Evolutionary conservation across 2,329 filamentous ascomycete genomes (phyloP).

Genomic region (Coccinonectria pachysandricola): DNA sequence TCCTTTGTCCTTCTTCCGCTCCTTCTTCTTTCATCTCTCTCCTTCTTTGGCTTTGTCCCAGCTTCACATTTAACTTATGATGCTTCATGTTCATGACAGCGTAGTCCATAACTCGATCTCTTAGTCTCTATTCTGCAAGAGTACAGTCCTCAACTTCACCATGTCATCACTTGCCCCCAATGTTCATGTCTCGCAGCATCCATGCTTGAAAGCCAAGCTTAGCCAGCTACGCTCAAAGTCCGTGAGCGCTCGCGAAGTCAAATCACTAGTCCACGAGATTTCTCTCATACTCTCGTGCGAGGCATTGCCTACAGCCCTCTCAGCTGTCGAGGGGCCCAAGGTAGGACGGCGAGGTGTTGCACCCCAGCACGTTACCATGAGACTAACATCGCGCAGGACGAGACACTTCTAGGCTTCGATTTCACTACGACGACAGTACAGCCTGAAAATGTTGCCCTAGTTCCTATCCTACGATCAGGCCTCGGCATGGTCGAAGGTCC

Average conservation of each 20-base stretch:
- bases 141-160: conserved; percentile 4
- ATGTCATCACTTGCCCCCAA: conserved; percentile 42
- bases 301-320: conserved; percentile 58
- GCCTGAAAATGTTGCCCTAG: conserved; percentile 62
- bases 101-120: no score
- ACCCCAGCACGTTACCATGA: conserved; percentile 1
- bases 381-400: conserved; percentile 41
- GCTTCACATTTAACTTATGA: conserved; percentile 7
- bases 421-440: conserved; percentile 57
- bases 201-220: conserved; percentile 79
- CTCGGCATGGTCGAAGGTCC: conserved; percentile 80
- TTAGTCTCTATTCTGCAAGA: conserved; percentile 3
- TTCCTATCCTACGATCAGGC: conserved; percentile 88
- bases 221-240: conserved; percentile 72
- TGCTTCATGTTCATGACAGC: conserved; percentile 17
- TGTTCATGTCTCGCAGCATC: conserved; percentile 74
- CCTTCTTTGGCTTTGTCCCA: conserved; percentile 18
- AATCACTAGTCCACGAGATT: conserved; percentile 77
- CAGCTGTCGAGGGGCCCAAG: conserved; percentile 46
- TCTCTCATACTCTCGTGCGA: conserved; percentile 72
- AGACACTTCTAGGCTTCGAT: conserved; percentile 67
- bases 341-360: conserved; percentile 33
- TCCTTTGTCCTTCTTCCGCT: no score
- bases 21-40: conserved; percentile 7
- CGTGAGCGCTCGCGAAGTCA: conserved; percentile 64